phyloP scores from a whole-genome alignment of 1,139 yeast species.

The Protomyces lactucae-debilis region DNA sequence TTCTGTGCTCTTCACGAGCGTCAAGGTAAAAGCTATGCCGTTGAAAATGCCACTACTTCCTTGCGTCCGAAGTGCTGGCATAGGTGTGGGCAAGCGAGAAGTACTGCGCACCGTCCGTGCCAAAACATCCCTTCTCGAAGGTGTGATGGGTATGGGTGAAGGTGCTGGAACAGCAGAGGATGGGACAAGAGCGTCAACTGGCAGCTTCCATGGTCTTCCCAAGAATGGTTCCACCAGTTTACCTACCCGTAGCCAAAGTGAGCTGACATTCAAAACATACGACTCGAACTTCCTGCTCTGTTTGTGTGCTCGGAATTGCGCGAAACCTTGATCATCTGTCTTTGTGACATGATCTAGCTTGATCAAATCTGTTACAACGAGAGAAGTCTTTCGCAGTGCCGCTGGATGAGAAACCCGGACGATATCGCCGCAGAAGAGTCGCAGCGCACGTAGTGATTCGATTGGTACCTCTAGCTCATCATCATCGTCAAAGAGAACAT shows the following conservation, averaged over 20 bases:
- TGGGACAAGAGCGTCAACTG: neutral
- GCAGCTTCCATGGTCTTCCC: neutral
- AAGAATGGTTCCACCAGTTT: constrained; percentile 3
- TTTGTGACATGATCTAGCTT: neutral
- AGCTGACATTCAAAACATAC: neutral
- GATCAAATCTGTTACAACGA: neutral
- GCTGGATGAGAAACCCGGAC: constrained; percentile 1
- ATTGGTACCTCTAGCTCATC: neutral
- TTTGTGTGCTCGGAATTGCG: constrained; percentile 5
- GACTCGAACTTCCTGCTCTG: neutral
- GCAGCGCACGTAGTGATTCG: constrained; percentile 8
- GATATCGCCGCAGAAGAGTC: constrained; percentile 12
- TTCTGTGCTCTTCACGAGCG: neutral
- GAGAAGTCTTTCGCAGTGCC: neutral
- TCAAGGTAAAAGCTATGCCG: constrained; percentile 14
- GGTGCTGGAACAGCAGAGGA: neutral
- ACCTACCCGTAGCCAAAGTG: neutral
- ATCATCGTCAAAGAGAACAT: constrained; percentile 8
- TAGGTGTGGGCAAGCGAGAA: neutral
- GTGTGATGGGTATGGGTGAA: neutral
- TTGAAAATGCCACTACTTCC: neutral
- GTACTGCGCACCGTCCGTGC: neutral
- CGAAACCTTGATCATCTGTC: constrained; percentile 13
- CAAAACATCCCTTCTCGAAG: constrained; percentile 1
- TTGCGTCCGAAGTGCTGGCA: constrained; percentile 2